Percentiles rank a stretch among this genome's conserved stretches.
Conservation (phyloP, 352 stramenopile genomes). For the Thraustochytrium sp. region DNA sequence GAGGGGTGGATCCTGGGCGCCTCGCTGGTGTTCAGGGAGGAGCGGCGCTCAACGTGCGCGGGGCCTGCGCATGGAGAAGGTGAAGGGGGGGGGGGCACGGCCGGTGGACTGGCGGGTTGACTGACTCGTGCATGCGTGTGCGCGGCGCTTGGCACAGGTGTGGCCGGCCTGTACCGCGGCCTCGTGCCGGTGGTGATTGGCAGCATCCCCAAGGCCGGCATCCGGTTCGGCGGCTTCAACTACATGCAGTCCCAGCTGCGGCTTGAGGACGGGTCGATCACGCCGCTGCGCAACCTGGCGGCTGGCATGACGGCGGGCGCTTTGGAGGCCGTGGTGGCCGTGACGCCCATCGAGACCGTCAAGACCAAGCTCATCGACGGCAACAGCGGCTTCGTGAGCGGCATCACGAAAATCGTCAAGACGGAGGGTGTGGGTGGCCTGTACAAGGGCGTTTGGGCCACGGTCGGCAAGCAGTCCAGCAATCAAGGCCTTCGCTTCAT, state of each 20-base stretch:
- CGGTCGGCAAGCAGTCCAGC: conserved; percentile 47
- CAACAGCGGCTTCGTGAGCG: conserved; percentile 57
- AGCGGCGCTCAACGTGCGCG: no score
- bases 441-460: conserved; percentile 45
- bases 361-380: conserved; percentile 95
- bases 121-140: no score
- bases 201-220: conserved; percentile 89
- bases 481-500: conserved; percentile 50
- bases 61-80: conserved; percentile 51
- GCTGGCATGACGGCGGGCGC: conserved; percentile 85
- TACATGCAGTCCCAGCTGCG: conserved; percentile 72
- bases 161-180: conserved; percentile 80
- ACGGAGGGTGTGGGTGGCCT: conserved; percentile 44
- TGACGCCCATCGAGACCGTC: conserved; percentile 90
- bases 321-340: conserved; percentile 79
- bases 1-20: no score
- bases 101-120: conserved; percentile 63
- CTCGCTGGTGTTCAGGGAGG: no score
- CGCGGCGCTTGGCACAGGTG: conserved; percentile 59
- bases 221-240: conserved; percentile 90
- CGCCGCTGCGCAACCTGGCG: conserved; percentile 76
- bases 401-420: background rate
- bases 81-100: conserved; percentile 64
- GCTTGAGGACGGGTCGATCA: conserved; percentile 79
- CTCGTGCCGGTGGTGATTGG: conserved; percentile 86